Base-by-base conservation (phyloP, 345 rosid genomes). In the Crucihimalaya himalaica region DNA sequence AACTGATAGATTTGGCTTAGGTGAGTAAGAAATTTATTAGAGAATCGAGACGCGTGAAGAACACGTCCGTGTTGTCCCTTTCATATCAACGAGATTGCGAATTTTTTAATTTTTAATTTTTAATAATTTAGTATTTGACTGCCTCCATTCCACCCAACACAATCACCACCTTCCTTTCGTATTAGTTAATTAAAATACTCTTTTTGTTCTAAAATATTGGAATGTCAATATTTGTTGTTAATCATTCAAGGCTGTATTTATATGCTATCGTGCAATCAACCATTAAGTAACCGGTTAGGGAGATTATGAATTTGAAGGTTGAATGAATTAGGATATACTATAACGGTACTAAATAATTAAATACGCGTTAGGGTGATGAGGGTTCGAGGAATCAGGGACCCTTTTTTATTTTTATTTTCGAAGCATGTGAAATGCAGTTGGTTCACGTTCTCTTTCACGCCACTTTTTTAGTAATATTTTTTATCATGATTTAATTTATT, bases 61-160 rank as follows among this genome's bases (percentile, higher is more conserved):
- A 23, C 74, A 68, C 79, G 51, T 5, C 8, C 32, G 70, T 34
- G 51, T 76, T 62, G 74, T 76, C 79, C 10, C 51, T 76, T 61
- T 75, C 74, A 34, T 40, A 68, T 53, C 63, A 61, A 60, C 23
- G 48, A 51, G 25, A 60, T 16, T 16, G 23, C 39, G 61, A 29
- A 2, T 14, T 35, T 56, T 37, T 14, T 5, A 31, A 31, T 14
- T 5, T 40, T 12, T 3, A 10, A 14, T 15, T 28, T 27, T 27
- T 29, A 65, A 40, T 67, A 68, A 5, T 40, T 23, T 43, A 68
- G 58, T 61, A 69, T 69, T 75, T 62, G 75, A 69, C 70, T 69
- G 79, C 79, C 79, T 68, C 75, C 70, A 54, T 69, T 76, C 31
- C 79, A 75, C 70, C 70, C 74, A 68, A 75, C 74, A 75, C 70